Evolutionary conservation across 768 basidiomycete species (phyloP), one percentile per base, ranked within the genome.

Genomic region (Clavaria fumosa): DNA sequence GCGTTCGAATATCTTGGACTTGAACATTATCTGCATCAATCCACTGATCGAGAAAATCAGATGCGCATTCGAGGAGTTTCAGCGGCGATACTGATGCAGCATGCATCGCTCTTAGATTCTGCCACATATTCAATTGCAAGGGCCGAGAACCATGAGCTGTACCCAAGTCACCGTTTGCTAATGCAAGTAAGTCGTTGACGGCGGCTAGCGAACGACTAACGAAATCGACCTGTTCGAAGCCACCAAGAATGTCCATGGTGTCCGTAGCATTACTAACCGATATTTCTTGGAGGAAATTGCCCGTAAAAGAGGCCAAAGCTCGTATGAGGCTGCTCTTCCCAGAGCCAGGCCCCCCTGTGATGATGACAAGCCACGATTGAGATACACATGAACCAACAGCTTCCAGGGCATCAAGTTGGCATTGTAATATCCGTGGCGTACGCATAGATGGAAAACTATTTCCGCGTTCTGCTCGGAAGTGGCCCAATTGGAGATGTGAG

Each of bases 221-320:
- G 24, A 52, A 38, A 52, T 89, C 82, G 19, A 79, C 73, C 57
- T 97, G 93, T 57, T 99, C 95, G 50, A 96, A 97, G 53, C 84
- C 81, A 23, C 95, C 95, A 31, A 99, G 60, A 23, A 99, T 77
- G 56, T 99, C 95, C 54, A 78, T 77, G 1, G 90, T 84, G 53
- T 99, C 95, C 2, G 85, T 89, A 5, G 84, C 78, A 41, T 70
- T 78, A 53, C 83, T 91, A 50, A 96, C 63, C 12, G 74, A 64
- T 33, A 95, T 67, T 53, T 88, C 84, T 15, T 64, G 64, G 1
- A 96, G 66, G 17, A 54, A 31, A 35, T 72, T 67, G 18, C 95
- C 93, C 23, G 72, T 70, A 24, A 77, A 57, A 36, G 71, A 57
- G 23, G 91, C 86, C 31, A 91, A 53, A 4, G 69, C 60, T 39